Evolutionary conservation across 768 basidiomycete species (phyloP).

Genomic region (Gelatoporia subvermispora): DNA sequence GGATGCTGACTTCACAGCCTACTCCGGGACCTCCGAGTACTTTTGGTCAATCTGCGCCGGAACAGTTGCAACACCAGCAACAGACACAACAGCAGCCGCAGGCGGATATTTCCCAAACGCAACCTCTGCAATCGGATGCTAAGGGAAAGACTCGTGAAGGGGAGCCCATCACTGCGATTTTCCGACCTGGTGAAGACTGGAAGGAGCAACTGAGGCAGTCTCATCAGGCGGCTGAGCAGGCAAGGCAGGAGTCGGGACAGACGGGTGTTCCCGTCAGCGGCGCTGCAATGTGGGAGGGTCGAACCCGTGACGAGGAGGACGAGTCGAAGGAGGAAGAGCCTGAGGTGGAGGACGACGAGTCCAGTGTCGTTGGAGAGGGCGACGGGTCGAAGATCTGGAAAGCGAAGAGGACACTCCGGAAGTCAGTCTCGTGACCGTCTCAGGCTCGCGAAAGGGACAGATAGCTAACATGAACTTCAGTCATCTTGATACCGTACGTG

Average conservation of each 20-base stretch:
- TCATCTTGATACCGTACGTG: slow-evolving; percentile 90
- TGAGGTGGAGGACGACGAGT: slow-evolving; percentile 60
- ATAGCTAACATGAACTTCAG: slow-evolving; percentile 35
- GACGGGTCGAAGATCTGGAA: slow-evolving; percentile 79
- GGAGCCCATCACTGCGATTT: slow-evolving; percentile 68
- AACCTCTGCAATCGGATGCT: slow-evolving; percentile 16
- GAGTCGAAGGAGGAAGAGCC: slow-evolving; percentile 63
- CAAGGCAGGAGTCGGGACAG: slow-evolving; percentile 31
- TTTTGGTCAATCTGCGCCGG: slow-evolving; percentile 6
- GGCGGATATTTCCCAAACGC: slow-evolving; percentile 22
- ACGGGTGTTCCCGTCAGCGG: slow-evolving; percentile 28
- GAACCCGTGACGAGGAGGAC: slow-evolving; percentile 57
- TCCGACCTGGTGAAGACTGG: slow-evolving; percentile 88
- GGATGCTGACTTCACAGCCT: slow-evolving; percentile 33
- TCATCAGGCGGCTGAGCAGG: slow-evolving; percentile 56
- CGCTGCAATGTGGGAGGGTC: slow-evolving; percentile 47
- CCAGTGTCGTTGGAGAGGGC: slow-evolving; percentile 55
- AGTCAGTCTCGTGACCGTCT: slow-evolving; percentile 48
- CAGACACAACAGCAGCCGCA: slow-evolving; percentile 18
- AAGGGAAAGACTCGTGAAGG: slow-evolving; percentile 45
- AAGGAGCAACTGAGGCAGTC: slow-evolving; percentile 68
- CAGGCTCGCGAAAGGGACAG: neutral
- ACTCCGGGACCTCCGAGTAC: slow-evolving; percentile 23
- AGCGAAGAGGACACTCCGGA: slow-evolving; percentile 80
- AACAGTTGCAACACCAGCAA: slow-evolving; percentile 21